Base-by-base conservation (phyloP, 1,139 yeast species). In the Candida albicans region DNA sequence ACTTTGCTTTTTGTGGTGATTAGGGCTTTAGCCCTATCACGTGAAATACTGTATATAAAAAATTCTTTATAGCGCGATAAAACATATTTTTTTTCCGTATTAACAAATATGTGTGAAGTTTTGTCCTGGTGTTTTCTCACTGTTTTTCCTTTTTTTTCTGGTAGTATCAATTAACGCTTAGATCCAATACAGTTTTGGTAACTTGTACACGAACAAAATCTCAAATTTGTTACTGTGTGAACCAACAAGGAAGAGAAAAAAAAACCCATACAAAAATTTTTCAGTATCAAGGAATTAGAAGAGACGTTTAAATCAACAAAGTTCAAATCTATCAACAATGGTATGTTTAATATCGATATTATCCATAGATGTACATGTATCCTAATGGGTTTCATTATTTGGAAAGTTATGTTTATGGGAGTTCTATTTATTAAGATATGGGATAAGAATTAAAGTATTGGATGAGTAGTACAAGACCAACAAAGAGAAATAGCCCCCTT, bases 271-370 rank as follows among this genome's bases (percentile, higher is more conserved):
- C 43, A 33, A 39, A 44, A 45, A 41, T 37, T 46, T 47, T 44
- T 42, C 44, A 40, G 37, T 28, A 25, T 37, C 15, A 22, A 27
- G 14, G 25, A 24, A 24, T 22, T 12, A 32, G 24, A 32, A 32
- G 34, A 35, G 25, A 35, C 32, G 22, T 33, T 12, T 31, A 14
- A 36, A 37, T 12, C 18, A 37, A 25, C 28, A n/a, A 38, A 37
- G 37, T 41, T 29, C 48, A 45, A 31, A 44, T 34, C 13, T 41
- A 49, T 42, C 47, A 48, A 52, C 46, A 52, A 52, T 52, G 55
- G 55, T 52, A 52, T 50, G 55, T 51, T 34, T n/a, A 8, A 34
- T 13, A 27, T 11, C 24, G 27, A 31, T 26, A 10, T 13, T 24
- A 18, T 18, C 3, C 22, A 18, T 18, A 5, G 5, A 18, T 18